phyloP scores from a whole-genome alignment of 129 eudicot genomes.

The Lactuca saligna region DNA sequence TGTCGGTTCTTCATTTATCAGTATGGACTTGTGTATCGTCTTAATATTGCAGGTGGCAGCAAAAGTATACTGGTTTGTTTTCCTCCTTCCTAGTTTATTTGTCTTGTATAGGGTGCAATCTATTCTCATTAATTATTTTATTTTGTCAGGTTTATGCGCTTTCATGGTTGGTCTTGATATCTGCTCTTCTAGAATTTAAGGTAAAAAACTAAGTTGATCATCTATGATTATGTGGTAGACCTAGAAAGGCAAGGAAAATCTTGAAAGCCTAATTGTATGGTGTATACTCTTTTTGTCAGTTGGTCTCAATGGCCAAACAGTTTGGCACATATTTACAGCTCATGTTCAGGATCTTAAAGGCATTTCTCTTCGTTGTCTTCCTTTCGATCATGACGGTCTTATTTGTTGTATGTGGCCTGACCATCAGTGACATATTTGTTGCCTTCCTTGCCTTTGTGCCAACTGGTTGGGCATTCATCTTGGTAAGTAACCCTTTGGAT shows the following conservation, averaged over 20 bases:
- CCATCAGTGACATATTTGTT: constrained; percentile 73
- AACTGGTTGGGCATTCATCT: constrained; percentile 90
- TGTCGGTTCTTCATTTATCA: constrained; percentile 84
- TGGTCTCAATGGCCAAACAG: constrained; percentile 91
- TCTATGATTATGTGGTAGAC: constrained; percentile 2
- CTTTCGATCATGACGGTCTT: constrained; percentile 85
- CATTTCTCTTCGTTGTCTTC: constrained; percentile 90
- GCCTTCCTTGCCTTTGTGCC: constrained; percentile 90
- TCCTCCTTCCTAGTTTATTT: not conserved
- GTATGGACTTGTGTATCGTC: constrained; percentile 88
- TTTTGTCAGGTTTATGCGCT: constrained; percentile 74
- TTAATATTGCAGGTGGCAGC: constrained; percentile 74
- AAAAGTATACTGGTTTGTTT: constrained; percentile 57
- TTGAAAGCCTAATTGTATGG: constrained; percentile 13
- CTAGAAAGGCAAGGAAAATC: not conserved
- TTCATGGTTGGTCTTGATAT: constrained; percentile 84
- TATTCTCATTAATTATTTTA: constrained; percentile 3
- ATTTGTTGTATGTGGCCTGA: constrained; percentile 76
- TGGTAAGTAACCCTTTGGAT: constrained; percentile 44
- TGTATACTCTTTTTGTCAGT: constrained; percentile 43
- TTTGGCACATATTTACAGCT: constrained; percentile 96
- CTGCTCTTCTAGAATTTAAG: constrained; percentile 74
- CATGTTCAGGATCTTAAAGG: constrained; percentile 94
- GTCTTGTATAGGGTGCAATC: not conserved
- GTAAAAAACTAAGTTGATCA: constrained; percentile 34